phyloP scores from a whole-genome alignment of 306 rosid species.

The Elaeagnus macrophylla region DNA sequence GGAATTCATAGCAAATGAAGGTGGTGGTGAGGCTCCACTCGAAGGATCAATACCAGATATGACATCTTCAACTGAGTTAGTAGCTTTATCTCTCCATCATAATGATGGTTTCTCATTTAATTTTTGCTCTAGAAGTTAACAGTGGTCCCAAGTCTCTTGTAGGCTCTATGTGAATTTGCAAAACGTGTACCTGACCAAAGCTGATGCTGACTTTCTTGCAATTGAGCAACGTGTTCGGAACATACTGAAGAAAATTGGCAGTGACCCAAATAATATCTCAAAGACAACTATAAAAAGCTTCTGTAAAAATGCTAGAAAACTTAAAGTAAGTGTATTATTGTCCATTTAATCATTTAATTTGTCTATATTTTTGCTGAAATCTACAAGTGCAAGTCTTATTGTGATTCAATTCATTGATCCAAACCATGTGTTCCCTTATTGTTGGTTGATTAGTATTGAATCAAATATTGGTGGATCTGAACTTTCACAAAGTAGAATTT shows the following conservation, averaged over 20 bases:
- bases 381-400: not conserved
- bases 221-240: slow-evolving; percentile 59
- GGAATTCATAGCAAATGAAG: slow-evolving; percentile 86
- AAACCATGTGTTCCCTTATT: too few species aligned
- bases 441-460: too few species aligned
- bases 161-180: slow-evolving; percentile 86
- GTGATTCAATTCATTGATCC: not conserved
- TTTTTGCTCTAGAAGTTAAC: not conserved
- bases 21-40: slow-evolving; percentile 83
- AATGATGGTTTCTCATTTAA: slow-evolving; percentile 3
- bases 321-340: slow-evolving; percentile 55
- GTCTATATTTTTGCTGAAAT: not conserved
- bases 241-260: slow-evolving; percentile 67
- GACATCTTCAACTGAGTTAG: slow-evolving; percentile 98
- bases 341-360: slow-evolving; percentile 6
- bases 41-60: slow-evolving; percentile 99
- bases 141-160: slow-evolving; percentile 21
- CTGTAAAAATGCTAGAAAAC: slow-evolving; percentile 90
- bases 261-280: slow-evolving; percentile 74
- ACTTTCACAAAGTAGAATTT: too few species aligned
- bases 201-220: slow-evolving; percentile 81
- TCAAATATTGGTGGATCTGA: too few species aligned
- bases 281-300: slow-evolving; percentile 66
- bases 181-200: slow-evolving; percentile 81
- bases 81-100: slow-evolving; percentile 14